phyloP scores from a whole-genome alignment of 768 basidiomycete genomes.

The Macrolepiota dolichaula region DNA sequence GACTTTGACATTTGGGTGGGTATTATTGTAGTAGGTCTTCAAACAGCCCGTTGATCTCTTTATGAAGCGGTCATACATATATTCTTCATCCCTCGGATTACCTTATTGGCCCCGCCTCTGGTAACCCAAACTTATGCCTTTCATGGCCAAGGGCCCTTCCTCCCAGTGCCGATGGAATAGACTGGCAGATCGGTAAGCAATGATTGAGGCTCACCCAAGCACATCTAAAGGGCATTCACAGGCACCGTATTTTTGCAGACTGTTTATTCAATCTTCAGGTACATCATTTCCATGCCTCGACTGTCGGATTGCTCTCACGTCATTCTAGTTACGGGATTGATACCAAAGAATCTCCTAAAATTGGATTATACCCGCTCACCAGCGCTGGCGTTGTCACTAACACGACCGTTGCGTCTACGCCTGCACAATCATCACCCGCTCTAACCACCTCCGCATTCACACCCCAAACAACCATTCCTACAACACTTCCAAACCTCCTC shows the following conservation, averaged over 20 bases:
- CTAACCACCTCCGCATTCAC: neutral
- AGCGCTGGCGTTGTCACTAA: constrained; percentile 28
- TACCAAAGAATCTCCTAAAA: constrained; percentile 67
- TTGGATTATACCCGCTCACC: constrained; percentile 67
- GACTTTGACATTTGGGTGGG: constrained; percentile 69
- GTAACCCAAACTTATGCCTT: constrained; percentile 65
- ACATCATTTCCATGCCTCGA: constrained; percentile 7
- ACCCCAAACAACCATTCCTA: constrained; percentile 20
- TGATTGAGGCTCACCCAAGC: neutral
- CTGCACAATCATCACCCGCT: neutral
- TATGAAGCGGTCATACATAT: constrained; percentile 44
- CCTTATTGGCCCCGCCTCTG: constrained; percentile 64
- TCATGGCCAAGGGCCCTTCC: constrained; percentile 69
- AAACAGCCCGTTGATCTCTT: neutral
- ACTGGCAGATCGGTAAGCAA: constrained; percentile 75
- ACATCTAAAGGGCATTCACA: constrained; percentile 17
- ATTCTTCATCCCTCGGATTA: constrained; percentile 74
- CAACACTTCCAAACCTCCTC: constrained; percentile 69
- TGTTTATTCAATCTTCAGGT: constrained; percentile 81
- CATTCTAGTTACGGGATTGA: constrained; percentile 69
- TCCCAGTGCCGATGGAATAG: constrained; percentile 70
- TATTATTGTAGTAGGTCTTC: neutral
- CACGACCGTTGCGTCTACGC: constrained; percentile 15
- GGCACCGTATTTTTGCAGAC: constrained; percentile 68
- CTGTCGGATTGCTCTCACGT: constrained; percentile 5